A percentile compares a stretch with the other conserved stretches of the same genome.
phyloP scores from a whole-genome alignment of 2,329 filamentous ascomycete species.

The Ophiostoma angusticollis region DNA sequence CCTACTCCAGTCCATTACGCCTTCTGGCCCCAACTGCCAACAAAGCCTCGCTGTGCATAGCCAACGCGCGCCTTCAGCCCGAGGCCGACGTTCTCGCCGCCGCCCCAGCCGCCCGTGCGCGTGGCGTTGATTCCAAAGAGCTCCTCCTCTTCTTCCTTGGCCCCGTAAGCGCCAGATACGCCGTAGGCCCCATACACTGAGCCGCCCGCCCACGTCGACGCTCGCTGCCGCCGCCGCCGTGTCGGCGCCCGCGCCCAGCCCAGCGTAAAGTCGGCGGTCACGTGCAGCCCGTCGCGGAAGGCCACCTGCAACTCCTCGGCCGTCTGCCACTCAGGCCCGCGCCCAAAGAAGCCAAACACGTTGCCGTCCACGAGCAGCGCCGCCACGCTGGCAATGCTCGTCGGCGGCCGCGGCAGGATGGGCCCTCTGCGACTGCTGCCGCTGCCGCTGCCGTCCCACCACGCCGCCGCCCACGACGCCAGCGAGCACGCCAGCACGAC shows the following conservation, averaged over 20 bases:
- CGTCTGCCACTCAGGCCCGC: no score
- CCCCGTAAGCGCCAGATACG: no score
- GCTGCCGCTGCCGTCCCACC: slow-evolving; percentile 13
- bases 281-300: no score
- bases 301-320: no score
- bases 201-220: no score
- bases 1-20: not conserved
- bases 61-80: slow-evolving; percentile 16
- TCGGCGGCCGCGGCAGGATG: slow-evolving; percentile 21
- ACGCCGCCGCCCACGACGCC: slow-evolving; percentile 19
- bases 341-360: slow-evolving; percentile 20
- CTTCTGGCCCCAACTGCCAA: slow-evolving; percentile 1
- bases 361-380: slow-evolving; percentile 27
- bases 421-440: no score
- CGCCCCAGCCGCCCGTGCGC: slow-evolving; percentile 16
- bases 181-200: no score
- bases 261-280: no score
- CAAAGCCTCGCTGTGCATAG: slow-evolving; percentile 11
- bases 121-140: slow-evolving; percentile 15
- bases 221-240: no score
- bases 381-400: slow-evolving; percentile 25
- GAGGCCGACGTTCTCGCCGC: slow-evolving; percentile 15
- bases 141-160: no score
- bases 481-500: slow-evolving; percentile 18
- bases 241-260: no score